These are phyloP conservation scores for Ogataea corticis DNA, from an alignment of 805 yeast genomes.

Conservation along the genomic window DNA sequence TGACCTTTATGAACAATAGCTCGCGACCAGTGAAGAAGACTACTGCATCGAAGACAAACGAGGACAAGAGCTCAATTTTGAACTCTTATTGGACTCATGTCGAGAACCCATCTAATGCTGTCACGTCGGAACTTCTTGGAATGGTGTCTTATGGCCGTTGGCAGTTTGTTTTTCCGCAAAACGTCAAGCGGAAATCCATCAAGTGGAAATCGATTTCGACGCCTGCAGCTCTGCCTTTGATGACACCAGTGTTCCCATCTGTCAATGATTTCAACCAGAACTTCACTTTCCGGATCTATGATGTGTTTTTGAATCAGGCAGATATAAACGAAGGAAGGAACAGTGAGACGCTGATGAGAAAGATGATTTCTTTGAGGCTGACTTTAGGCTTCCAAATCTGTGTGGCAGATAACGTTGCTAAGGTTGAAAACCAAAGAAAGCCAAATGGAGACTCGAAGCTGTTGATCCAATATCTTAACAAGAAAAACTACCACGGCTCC, in stretches of 20 bases:
- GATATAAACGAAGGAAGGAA: constrained; percentile 53
- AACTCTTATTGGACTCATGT: constrained; percentile 60
- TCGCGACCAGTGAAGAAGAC: constrained; percentile 6
- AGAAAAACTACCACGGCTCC: constrained; percentile 47
- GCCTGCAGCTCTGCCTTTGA: constrained; percentile 89
- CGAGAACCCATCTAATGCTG: constrained; percentile 74
- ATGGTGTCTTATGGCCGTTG: constrained; percentile 77
- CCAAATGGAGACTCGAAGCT: constrained; percentile 56
- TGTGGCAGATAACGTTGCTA: constrained; percentile 64
- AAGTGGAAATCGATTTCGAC: constrained; percentile 93
- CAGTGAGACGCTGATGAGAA: constrained; percentile 67
- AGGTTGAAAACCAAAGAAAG: constrained; percentile 61
- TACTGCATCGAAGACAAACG: constrained; percentile 3
- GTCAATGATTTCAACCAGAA: constrained; percentile 65
- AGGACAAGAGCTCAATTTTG: constrained; percentile 16
- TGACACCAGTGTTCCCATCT: constrained; percentile 77
- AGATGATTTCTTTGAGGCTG: constrained; percentile 82
- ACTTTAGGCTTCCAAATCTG: constrained; percentile 91
- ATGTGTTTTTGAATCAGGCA: constrained; percentile 62
- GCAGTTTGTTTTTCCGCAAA: constrained; percentile 85
- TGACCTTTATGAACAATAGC: constrained; percentile 2
- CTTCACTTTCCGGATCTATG: constrained; percentile 82
- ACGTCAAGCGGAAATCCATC: constrained; percentile 62
- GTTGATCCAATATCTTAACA: constrained; percentile 56
- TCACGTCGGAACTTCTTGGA: constrained; percentile 52